Evolutionary conservation across 345 rosid species (phyloP).

Genomic region (Brassica incana): DNA sequence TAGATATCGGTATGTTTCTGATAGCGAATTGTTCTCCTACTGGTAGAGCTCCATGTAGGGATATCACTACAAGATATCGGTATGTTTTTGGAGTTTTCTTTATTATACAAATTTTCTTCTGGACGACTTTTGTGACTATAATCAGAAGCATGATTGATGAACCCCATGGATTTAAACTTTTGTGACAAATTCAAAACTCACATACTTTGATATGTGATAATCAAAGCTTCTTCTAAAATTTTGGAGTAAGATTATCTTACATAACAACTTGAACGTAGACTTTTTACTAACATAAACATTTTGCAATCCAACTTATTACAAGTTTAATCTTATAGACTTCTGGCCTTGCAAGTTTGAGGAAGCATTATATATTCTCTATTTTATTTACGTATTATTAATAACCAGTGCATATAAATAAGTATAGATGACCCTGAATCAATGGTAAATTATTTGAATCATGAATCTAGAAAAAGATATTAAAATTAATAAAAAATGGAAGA

Average conservation of each 20-base stretch:
- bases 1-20: too few species aligned
- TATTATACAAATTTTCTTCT: neutral
- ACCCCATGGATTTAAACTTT: neutral
- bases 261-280: neutral
- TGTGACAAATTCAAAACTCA: neutral
- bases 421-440: neutral
- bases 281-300: neutral
- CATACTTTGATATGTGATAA: neutral
- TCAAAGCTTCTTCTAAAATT: neutral
- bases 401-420: neutral
- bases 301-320: neutral
- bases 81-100: slow-evolving; percentile 28
- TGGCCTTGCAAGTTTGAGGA: neutral
- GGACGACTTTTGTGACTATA: neutral
- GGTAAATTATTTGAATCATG: neutral
- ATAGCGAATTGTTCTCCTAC: too few species aligned
- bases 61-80: too few species aligned
- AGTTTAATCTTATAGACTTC: neutral
- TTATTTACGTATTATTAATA: neutral
- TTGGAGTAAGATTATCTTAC: neutral
- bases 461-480: slow-evolving; percentile 10
- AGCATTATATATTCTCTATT: too few species aligned
- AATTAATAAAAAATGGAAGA: neutral
- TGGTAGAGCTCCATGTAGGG: too few species aligned
- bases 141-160: neutral